Base-by-base conservation (phyloP, 2,329 filamentous ascomycete species). In the Aspergillus sp. region DNA sequence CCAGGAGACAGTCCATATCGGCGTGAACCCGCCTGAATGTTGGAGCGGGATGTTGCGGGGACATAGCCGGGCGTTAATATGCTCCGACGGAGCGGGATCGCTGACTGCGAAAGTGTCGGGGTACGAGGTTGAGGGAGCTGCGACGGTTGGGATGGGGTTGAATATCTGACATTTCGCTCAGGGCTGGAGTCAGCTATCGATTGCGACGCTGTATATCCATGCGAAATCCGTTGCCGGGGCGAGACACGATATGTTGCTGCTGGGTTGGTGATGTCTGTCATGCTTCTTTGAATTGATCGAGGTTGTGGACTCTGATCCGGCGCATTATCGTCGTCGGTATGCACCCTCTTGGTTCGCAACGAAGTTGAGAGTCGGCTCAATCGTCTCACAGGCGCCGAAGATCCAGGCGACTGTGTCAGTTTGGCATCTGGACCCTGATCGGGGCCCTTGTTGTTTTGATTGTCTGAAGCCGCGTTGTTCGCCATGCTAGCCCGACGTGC, bases 1-100 rank as follows among this genome's bases (percentile, higher is more conserved):
- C 53, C 63, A 23, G 68, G 64, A 50, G 73, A 65, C 19, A 71
- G 49, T 5, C 73, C 74, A 54, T 78, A 79, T 21, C 77, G 71
- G 27, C 75, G 77, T 21, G 74, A 78, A 19, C 77, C 77, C 1
- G 76, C 76, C 60, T 78, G 77, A 42, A 79, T 77, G 57, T 76
- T 78, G 19, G 74, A 66, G 54, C 74, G 71, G 5, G 73, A 66
- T n/a, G 74, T 70, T 17, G 75, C 68, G 3, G 75, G 75, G 5
- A 76, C 71, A 60, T 73, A 74, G 4, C 68, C 66, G 6, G 69
- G 70, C 2, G 74, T 69, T 53, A 72, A 68, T 55, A 73, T 71
- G 67, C 69, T 75, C 60, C 76, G 72, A 36, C 77, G 76, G 41
- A 77, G 71, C 8, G 75, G 74, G 42, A 78, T 74, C 4, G 64